Evolutionary conservation across 306 rosid genomes (phyloP), one percentile per base, ranked within the genome.

Genomic region (Abrus pulchellus): DNA sequence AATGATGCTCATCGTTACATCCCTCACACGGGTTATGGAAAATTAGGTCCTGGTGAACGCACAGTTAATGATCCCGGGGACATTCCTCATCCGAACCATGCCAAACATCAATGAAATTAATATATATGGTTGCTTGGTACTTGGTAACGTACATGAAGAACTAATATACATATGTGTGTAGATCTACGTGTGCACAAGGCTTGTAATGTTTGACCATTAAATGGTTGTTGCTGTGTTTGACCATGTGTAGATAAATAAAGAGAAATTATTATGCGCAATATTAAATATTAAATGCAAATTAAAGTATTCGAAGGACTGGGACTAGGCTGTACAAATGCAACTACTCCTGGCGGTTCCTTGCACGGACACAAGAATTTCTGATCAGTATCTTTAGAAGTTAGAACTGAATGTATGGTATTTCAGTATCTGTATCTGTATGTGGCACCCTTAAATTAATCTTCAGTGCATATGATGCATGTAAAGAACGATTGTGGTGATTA

Each of bases 1-100:
- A 81, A 61, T 56, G 83, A 61, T 56, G 83, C 81, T 81, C 85
- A 80, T 32, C 85, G 76, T 76, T 34, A 54, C 28, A 62, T 81
- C 34, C 85, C 81, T 77, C 88, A 71, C 44, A 77, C 52, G 57
- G 78, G 76, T 29, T 60, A 60, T 36, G 80, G 80, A 29, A 30
- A n/a, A 45, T 71, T 45, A 30, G 71, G 70, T 12, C 33, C 41
- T 9, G 9, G 20, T 27, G 27, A 64, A 30, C 66, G 29, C 68
- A 62, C 7, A 43, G 54, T 33, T 36, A 57, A 56, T 57, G 49
- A 41, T 55, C 68, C 29, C 28, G 29, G 47, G 2, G 27, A 34
- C 9, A 53, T 14, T 13, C 9, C 8, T 38, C 70, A 32, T 40
- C 11, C 36, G 5, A 45, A 56, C 52, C 71, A 70, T 28, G n/a